Evolutionary conservation across 2,329 filamentous ascomycete species (phyloP), one percentile per base, ranked within the genome.

Genomic region (Beauveria bassiana): DNA sequence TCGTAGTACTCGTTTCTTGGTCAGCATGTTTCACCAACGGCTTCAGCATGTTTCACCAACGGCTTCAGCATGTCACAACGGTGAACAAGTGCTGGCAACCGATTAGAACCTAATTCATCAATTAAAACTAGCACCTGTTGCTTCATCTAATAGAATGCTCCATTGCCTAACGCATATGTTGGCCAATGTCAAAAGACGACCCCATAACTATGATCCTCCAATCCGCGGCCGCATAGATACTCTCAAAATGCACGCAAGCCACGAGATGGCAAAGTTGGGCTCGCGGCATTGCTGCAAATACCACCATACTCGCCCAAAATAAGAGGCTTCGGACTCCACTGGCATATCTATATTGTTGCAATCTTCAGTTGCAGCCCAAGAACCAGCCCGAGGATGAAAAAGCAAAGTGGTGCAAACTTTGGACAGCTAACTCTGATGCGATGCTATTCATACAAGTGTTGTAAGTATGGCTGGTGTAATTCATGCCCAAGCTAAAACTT

Each of bases 361-460:
- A 47, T 6, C 22, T 22, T 6, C 26, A 24, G 46, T 18, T 61
- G 42, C 45, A 61, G 50, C 28, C 50, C 59, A 61, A 61, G 26
- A 54, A 49, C 8, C 24, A 42, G 50, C 51, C 40, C 50, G 22
- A 54, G 52, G 53, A 57, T 56, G 24, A 53, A n/a, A 53, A 40
- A 58, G 54, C 47, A 57, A 62, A 47, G 46, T 26, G 45, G 34
- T 57, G 46, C 46, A 58, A 56, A 62, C 47, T 31, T 52, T 45
- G 61, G 49, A 50, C 61, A 56, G 56, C 56, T 59, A 62, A 62
- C 34, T 59, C 40, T 62, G 56, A 57, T 62, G 60, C 54, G 47
- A 58, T 52, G 54, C 26, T 63, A 43, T 67, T 56, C 31, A 66
- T 66, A 51, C 67, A 66, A 31, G 61, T 54, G 38, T 49, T 16